Conservation (phyloP, 805 yeast genomes). For the Yamadazyma scolyti region DNA sequence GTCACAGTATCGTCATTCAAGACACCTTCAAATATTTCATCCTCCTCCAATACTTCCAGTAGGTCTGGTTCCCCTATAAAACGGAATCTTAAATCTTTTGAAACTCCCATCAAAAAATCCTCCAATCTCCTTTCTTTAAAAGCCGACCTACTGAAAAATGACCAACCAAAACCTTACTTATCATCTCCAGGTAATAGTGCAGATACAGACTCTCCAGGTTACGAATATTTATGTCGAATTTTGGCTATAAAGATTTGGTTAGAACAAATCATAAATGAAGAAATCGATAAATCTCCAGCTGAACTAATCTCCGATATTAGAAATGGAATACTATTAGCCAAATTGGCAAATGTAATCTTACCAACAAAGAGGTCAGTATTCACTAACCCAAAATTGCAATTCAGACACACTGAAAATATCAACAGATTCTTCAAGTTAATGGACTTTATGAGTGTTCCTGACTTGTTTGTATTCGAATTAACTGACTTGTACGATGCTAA, state of each 20-base stretch:
- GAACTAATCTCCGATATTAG: slow-evolving; percentile 64
- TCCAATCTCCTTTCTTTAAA: slow-evolving; percentile 10
- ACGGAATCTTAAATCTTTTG: slow-evolving; percentile 8
- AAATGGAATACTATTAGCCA: slow-evolving; percentile 84
- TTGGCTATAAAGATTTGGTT: slow-evolving; percentile 83
- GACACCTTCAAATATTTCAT: slow-evolving; percentile 17
- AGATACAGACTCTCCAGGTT: slow-evolving; percentile 38
- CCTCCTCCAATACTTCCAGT: slow-evolving; percentile 15
- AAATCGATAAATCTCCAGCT: slow-evolving; percentile 50
- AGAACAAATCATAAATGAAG: slow-evolving; percentile 56
- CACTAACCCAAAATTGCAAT: slow-evolving; percentile 59
- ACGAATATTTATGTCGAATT: slow-evolving; percentile 78
- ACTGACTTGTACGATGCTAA: slow-evolving; percentile 91
- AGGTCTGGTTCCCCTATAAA: slow-evolving; percentile 16
- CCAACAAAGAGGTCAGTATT: slow-evolving; percentile 59
- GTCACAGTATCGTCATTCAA: slow-evolving; percentile 42
- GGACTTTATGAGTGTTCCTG: slow-evolving; percentile 73
- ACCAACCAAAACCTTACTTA: slow-evolving; percentile 14
- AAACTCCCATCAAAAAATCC: slow-evolving; percentile 5
- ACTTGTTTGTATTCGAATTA: slow-evolving; percentile 82
- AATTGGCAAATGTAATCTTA: slow-evolving; percentile 66
- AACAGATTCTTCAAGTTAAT: slow-evolving; percentile 74
- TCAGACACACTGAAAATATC: slow-evolving; percentile 90
- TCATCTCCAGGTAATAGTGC: slow-evolving; percentile 27
- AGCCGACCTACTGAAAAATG: slow-evolving; percentile 2